Conservation (phyloP, 106 monocot genomes). For the Dendrobium nobile region DNA sequence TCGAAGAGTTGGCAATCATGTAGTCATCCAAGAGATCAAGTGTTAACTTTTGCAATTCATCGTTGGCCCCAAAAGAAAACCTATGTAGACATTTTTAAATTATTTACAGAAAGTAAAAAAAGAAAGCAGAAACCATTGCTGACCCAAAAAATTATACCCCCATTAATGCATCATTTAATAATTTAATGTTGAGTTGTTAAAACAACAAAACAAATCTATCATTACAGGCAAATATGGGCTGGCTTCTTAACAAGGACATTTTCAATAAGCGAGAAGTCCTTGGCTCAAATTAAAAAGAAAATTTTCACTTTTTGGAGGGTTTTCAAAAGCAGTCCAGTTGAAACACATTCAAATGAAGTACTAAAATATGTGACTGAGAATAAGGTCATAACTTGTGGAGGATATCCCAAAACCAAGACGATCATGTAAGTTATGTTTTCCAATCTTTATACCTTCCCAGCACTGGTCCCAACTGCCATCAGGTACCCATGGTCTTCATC, state of each 20-base stretch:
- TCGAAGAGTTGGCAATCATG: too few relatives aligned
- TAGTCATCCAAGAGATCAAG: too few relatives aligned
- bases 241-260: background rate
- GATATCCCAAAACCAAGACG: background rate
- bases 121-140: background rate
- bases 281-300: background rate
- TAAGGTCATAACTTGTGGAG: background rate
- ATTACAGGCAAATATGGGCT: background rate
- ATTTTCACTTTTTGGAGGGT: background rate
- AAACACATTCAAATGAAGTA: background rate
- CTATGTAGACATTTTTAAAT: background rate
- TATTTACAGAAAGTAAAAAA: background rate
- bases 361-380: background rate
- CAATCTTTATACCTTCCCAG: slow-evolving; percentile 57
- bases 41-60: background rate
- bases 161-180: background rate
- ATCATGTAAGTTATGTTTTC: background rate
- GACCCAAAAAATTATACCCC: background rate
- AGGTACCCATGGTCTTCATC: slow-evolving; percentile 62
- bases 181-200: background rate
- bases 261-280: background rate
- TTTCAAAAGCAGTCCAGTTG: background rate
- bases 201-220: background rate
- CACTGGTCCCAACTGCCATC: slow-evolving; percentile 84
- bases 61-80: background rate